Base-by-base conservation (phyloP, 1,284 basidiomycete genomes). In the Leccinum fuscescens region DNA sequence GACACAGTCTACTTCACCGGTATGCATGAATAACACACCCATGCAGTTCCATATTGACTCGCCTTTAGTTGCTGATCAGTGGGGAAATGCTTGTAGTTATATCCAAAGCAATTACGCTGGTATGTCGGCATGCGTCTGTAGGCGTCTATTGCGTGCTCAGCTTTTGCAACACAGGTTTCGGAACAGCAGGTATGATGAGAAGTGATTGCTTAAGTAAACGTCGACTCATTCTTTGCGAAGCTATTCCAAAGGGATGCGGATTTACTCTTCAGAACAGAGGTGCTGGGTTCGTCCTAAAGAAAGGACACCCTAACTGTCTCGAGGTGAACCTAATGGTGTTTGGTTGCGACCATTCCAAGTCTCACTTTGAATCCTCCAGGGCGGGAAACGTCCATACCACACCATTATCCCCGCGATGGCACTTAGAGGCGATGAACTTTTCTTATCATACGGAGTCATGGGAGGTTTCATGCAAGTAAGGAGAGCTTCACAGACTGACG, bases 231-330 rank as follows among this genome's bases (percentile, higher is more conserved):
- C 15, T 66, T 39, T 51, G 15, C 48, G 35, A 65, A 83, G 94
- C 94, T 24, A 82, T 98, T 39, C 96, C 96, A 0, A 87, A 90
- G 65, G 94, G 90, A 0, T 96, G 94, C 69, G 96, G 96, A 0
- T 98, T 99, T 72, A 98, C 95, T 0, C 81, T 99, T 8, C 96
- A 98, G 74, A 97, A 97, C 75, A 84, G 96, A 60, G 96, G 96
- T 2, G 82, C 86, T 6, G 90, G 91, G 12, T 99, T 98, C 73
- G 80, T 86, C 5, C 79, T 98, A 20, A 78, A 82, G 55, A 85
- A 92, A 61, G 86, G 85, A 0, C 96, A 98, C 72, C 89, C 93
- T 0, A 98, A 99, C 74, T 83, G 81, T 44, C 77, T 92, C 62
- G 76, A 85, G 79, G 88, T 86, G 61, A 60, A 66, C 64, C n/a